phyloP scores from a whole-genome alignment of 139 green algal species.

The Gonium pectorale region DNA sequence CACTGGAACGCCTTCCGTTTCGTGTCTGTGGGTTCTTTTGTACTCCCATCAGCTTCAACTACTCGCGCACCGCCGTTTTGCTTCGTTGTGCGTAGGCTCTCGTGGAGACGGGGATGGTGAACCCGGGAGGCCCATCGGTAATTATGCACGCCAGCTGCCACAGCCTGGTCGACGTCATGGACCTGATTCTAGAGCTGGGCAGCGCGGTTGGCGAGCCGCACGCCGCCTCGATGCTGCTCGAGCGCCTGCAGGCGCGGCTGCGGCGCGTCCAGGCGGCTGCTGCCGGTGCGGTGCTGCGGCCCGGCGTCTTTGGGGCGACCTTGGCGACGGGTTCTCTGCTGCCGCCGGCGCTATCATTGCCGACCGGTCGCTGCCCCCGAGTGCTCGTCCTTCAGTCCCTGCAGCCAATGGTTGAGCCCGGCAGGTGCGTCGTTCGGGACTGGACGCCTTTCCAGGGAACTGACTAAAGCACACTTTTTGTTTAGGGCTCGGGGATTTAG shows the following conservation, averaged over 20 bases:
- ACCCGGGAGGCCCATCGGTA: conserved; percentile 1
- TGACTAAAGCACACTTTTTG: no score
- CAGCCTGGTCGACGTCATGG: conserved; percentile 84
- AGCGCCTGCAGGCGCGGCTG: conserved; percentile 78
- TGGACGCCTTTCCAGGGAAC: no score
- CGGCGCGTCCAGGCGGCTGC: conserved; percentile 55
- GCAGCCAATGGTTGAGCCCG: conserved; percentile 20
- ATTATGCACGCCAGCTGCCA: conserved; percentile 64
- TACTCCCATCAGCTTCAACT: no score
- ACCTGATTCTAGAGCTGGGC: conserved; percentile 84
- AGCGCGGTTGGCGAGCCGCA: conserved; percentile 68
- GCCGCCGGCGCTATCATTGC: no score
- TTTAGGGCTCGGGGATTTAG: no score
- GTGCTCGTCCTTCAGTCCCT: conserved; percentile 45
- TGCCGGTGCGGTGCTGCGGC: background rate
- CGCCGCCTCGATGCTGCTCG: conserved; percentile 71
- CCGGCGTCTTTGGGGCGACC: background rate
- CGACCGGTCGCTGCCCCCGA: background rate
- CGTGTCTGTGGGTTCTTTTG: no score
- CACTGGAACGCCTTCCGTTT: no score
- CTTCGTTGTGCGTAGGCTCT: no score
- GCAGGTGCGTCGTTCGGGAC: conserved; percentile 27
- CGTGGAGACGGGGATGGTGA: conserved; percentile 16
- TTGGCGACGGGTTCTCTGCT: background rate
- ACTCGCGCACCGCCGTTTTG: no score